phyloP scores from a whole-genome alignment of 306 rosid species.

The Cicer pinnatifidum region DNA sequence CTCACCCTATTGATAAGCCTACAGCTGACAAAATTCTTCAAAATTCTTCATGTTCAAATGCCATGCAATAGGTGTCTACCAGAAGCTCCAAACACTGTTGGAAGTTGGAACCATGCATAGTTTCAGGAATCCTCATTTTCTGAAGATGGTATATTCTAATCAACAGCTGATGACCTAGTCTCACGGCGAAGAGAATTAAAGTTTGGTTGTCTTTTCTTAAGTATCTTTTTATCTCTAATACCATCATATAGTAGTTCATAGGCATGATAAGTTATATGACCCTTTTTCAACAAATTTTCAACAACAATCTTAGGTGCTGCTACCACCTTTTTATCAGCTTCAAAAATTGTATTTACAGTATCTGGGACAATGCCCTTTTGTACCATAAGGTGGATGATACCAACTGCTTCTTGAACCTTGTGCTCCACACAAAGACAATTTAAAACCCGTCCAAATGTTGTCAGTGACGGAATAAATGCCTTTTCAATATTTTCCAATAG shows the following conservation, averaged over 20 bases:
- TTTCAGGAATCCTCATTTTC: constrained; percentile 33
- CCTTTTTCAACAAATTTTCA: constrained; percentile 82
- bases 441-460: constrained; percentile 76
- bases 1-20: neutral
- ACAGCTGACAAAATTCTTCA: neutral
- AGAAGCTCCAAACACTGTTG: constrained; percentile 2
- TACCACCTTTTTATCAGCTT: constrained; percentile 74
- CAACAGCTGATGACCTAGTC: constrained; percentile 45
- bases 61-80: neutral
- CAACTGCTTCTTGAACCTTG: constrained; percentile 71
- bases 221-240: constrained; percentile 71
- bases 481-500: constrained; percentile 66
- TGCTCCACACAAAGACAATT: constrained; percentile 77
- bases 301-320: constrained; percentile 95
- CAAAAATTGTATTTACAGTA: constrained; percentile 73
- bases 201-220: constrained; percentile 49
- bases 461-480: constrained; percentile 67
- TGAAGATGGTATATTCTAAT: constrained; percentile 34
- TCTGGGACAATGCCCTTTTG: constrained; percentile 75
- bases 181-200: constrained; percentile 38
- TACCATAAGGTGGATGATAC: constrained; percentile 78
- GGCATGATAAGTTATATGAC: constrained; percentile 72
- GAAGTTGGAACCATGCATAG: constrained; percentile 15
- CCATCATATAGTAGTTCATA: constrained; percentile 84
- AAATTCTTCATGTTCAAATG: constrained; percentile 39